phyloP scores from a whole-genome alignment of 371 early-diverging fungal genomes.

The Mucor saturninus region DNA sequence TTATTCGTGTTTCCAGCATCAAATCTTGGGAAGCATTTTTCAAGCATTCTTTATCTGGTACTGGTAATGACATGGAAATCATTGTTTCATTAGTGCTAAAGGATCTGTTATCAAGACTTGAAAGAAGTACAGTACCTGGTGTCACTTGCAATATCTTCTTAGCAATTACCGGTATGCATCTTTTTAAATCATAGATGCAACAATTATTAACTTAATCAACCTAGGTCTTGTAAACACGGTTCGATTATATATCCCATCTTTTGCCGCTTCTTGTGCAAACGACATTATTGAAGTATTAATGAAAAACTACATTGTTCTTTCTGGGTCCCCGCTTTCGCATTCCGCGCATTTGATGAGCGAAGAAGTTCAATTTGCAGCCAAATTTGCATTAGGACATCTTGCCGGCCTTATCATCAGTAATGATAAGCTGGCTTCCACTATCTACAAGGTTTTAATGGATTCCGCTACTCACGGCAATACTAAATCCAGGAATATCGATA shows the following conservation, averaged over 20 bases:
- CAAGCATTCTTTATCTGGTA: conserved; percentile 26
- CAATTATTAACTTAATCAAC: neutral
- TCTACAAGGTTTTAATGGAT: conserved; percentile 27
- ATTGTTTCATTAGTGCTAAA: conserved; percentile 36
- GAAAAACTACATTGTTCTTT: conserved; percentile 29
- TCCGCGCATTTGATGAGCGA: conserved; percentile 52
- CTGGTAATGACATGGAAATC: conserved; percentile 30
- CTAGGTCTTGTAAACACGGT: conserved; percentile 28
- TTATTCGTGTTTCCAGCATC: conserved; percentile 54
- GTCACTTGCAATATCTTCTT: conserved; percentile 57
- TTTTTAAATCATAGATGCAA: neutral
- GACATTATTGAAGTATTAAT: conserved; percentile 34
- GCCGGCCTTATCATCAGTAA: conserved; percentile 52
- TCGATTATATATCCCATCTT: conserved; percentile 29
- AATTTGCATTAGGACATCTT: conserved; percentile 53
- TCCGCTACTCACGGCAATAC: conserved; percentile 3
- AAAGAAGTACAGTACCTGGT: conserved; percentile 61
- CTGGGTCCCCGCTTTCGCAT: conserved; percentile 25
- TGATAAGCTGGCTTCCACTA: conserved; percentile 38
- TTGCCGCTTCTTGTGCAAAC: conserved; percentile 35
- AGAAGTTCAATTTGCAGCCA: conserved; percentile 64
- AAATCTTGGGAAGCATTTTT: conserved; percentile 58
- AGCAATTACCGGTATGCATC: conserved; percentile 52
- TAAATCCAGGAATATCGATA: conserved; percentile 34
- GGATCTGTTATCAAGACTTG: conserved; percentile 51